Conservation (phyloP, 2,329 filamentous ascomycete species). For the Ascochyta koolunga region DNA sequence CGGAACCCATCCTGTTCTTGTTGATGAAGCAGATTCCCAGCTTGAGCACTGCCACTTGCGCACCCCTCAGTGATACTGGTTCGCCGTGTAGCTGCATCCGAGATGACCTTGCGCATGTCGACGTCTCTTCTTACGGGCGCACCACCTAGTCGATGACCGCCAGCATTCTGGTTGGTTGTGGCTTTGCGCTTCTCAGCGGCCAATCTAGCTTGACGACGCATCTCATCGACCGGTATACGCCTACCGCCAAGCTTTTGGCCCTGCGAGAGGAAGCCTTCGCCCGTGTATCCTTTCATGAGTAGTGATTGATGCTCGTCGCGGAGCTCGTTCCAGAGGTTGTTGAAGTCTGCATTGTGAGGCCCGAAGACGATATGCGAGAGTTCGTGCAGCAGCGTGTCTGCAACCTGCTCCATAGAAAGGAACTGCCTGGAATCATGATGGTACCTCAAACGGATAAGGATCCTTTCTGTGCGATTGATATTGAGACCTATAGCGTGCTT, state of each 20-base stretch:
- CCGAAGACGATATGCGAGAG: slow-evolving; percentile 86
- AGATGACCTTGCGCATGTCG: slow-evolving; percentile 75
- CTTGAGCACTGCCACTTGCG: slow-evolving; percentile 71
- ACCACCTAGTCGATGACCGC: slow-evolving; percentile 76
- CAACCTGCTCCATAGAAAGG: slow-evolving; percentile 76
- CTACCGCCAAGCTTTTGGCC: slow-evolving; percentile 72
- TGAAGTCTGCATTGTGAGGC: slow-evolving; percentile 81
- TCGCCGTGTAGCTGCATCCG: slow-evolving; percentile 69
- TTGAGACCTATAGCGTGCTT: slow-evolving; percentile 66
- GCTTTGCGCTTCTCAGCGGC: slow-evolving; percentile 73
- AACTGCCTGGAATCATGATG: slow-evolving; percentile 77
- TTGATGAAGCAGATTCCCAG: slow-evolving; percentile 69
- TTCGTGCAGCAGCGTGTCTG: slow-evolving; percentile 94
- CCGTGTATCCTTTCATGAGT: slow-evolving; percentile 81
- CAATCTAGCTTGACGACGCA: slow-evolving; percentile 73
- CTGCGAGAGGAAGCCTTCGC: slow-evolving; percentile 81
- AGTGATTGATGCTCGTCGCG: slow-evolving; percentile 83
- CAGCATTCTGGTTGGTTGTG: slow-evolving; percentile 67
- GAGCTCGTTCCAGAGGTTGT: slow-evolving; percentile 86
- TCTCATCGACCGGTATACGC: slow-evolving; percentile 69
- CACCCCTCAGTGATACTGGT: slow-evolving; percentile 75
- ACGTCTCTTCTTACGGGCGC: slow-evolving; percentile 60
- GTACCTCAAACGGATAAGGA: slow-evolving; percentile 82
- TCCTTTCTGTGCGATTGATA: slow-evolving; percentile 75
- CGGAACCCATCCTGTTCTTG: slow-evolving; percentile 74